Conservation (phyloP, 495 filamentous ascomycete genomes). For the Talaromyces trachyspermus region DNA sequence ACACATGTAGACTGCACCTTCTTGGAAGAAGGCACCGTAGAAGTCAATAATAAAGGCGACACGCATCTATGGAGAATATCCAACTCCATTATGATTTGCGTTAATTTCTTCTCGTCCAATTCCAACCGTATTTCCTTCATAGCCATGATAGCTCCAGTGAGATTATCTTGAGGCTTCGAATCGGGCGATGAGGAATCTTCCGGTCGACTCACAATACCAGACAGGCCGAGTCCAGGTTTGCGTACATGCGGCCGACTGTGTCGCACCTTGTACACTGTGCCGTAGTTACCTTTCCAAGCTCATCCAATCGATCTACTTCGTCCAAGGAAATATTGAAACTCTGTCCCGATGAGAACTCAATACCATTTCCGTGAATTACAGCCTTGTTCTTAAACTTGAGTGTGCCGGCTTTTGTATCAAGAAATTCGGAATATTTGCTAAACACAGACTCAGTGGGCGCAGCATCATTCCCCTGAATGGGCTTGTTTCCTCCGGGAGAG, state of each 20-base stretch:
- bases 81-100: slow-evolving; percentile 95
- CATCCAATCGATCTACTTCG: slow-evolving; percentile 90
- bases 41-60: slow-evolving; percentile 98
- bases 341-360: slow-evolving; percentile 84
- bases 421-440: slow-evolving; percentile 84
- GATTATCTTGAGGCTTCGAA: slow-evolving; percentile 24
- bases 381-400: slow-evolving; percentile 93
- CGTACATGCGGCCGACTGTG: slow-evolving; percentile 75
- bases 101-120: slow-evolving; percentile 92
- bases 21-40: slow-evolving; percentile 98
- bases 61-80: slow-evolving; percentile 93
- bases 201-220: slow-evolving; percentile 46
- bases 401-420: slow-evolving; percentile 85
- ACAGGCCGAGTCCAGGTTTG: slow-evolving; percentile 69
- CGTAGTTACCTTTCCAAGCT: slow-evolving; percentile 97
- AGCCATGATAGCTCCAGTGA: slow-evolving; percentile 80
- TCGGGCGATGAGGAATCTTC: slow-evolving; percentile 20
- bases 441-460: slow-evolving; percentile 55
- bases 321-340: slow-evolving; percentile 93
- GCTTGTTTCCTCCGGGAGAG: slow-evolving; percentile 10
- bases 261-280: slow-evolving; percentile 92
- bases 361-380: slow-evolving; percentile 74
- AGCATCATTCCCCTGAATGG: slow-evolving; percentile 15
- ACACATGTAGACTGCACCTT: slow-evolving; percentile 98
- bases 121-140: slow-evolving; percentile 99